Evolutionary conservation across 257 asterid species (phyloP).

Genomic region (Mitragyna speciosa): DNA sequence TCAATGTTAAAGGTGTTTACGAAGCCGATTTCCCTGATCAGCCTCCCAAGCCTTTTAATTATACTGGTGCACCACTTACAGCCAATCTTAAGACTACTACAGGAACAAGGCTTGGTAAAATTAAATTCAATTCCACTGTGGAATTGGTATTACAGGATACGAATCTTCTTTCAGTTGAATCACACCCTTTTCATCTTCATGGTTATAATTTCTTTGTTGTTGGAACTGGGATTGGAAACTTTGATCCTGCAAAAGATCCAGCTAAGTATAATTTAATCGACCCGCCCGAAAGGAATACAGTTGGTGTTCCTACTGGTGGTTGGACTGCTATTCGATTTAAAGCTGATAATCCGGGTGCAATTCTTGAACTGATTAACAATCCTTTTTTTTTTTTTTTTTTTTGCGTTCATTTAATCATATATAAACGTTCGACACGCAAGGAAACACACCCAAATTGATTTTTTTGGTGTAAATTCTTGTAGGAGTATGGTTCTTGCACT

Average conservation of each 20-base stretch:
- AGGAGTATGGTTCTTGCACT: conserved; percentile 64
- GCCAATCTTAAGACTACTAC: conserved; percentile 18
- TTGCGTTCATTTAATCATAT: no score
- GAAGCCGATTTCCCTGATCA: conserved; percentile 35
- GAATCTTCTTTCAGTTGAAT: conserved; percentile 19
- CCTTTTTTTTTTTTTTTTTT: no score
- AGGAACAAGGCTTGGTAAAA: conserved; percentile 11
- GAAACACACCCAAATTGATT: not conserved
- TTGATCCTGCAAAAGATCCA: conserved; percentile 20
- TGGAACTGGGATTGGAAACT: conserved; percentile 25
- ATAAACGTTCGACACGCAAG: no score
- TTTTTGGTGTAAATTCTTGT: not conserved
- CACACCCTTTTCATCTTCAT: conserved; percentile 31
- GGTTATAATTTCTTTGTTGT: conserved; percentile 27
- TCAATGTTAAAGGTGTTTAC: conserved; percentile 23
- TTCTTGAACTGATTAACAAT: not conserved
- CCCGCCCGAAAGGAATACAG: conserved; percentile 26
- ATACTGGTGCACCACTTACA: conserved; percentile 65
- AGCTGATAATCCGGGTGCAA: conserved; percentile 31
- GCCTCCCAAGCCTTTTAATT: conserved; percentile 34
- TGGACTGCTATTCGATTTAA: conserved; percentile 28
- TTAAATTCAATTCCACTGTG: conserved; percentile 24
- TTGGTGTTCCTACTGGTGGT: conserved; percentile 31
- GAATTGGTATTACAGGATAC: conserved; percentile 28
- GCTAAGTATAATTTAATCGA: conserved; percentile 23